Evolutionary conservation across 148 eudicot species (phyloP), one percentile per base, ranked within the genome.

Genomic region (Pouteria glomerata): DNA sequence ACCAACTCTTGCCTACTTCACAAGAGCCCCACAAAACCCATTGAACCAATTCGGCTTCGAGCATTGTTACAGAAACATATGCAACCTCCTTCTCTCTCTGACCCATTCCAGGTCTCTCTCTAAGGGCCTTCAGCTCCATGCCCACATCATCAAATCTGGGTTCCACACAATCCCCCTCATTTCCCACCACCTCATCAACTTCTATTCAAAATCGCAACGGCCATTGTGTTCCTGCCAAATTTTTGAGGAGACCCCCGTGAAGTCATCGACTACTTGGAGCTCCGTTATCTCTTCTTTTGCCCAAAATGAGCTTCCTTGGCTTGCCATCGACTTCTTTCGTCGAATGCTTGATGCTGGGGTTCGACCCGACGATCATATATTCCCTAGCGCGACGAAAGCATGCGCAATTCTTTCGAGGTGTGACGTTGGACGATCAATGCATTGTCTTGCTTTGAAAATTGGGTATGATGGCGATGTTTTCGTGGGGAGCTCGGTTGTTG

Each of bases 401-500:
- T 87, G 85, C n/a, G 94, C 51, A 27, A 69, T 77, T 50, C 42
- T 90, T 19, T 61, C 58, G 66, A 71, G 81, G 73, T 72, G 63
- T 74, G 77, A 76, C n/a, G 31, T 87, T 16, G 97, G 90, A 21
- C 60, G 70, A 24, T 80, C 86, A 44, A 23, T 90, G 45, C 98
- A 90, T 78, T 87, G 92, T 63, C 50, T 93, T 57, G 85, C 82
- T 21, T n/a, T 84, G 55, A 87, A 81, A 62, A 83, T 66, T 74
- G 92, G 97, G 78, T 93, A 74, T 73, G 84, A 69, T 37, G 18
- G 2, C 33, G 87, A 93, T 82, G 82, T 93, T 78, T 89, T 81
- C 73, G 95, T 87, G 48, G 98, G 86, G 52, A 93, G 97, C 68
- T 87, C 95, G 19, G 72, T 87, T 50, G 89, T 85, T 1, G 92